phyloP scores from a whole-genome alignment of 2,329 filamentous ascomycete species.

The Penicillium sp. region DNA sequence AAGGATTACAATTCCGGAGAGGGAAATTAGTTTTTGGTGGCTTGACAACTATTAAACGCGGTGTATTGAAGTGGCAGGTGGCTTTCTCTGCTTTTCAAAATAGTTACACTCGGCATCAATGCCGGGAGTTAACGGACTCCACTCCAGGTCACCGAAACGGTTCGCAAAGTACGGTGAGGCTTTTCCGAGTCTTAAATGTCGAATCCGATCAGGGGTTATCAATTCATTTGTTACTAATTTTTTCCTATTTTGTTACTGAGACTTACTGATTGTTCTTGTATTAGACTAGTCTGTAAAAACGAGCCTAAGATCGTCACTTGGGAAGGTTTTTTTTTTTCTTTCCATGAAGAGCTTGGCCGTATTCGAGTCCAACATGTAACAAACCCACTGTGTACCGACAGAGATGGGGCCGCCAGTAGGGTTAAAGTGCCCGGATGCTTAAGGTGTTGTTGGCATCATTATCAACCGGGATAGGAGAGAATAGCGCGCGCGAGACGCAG shows the following conservation, averaged over 20 bases:
- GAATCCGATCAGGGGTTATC: slow-evolving; percentile 4
- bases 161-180: slow-evolving; percentile 26
- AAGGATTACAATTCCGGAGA: not conserved
- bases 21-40: slow-evolving; percentile 4
- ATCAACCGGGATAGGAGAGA: not conserved
- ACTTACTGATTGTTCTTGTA: not conserved
- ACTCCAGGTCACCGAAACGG: slow-evolving; percentile 17
- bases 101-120: slow-evolving; percentile 16
- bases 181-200: slow-evolving; percentile 6
- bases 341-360: not conserved
- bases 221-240: slow-evolving; percentile 2
- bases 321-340: not conserved
- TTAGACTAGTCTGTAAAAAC: not conserved
- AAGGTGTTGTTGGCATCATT: not conserved
- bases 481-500: slow-evolving; percentile 9
- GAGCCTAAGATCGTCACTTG: not conserved
- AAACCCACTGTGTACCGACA: not conserved
- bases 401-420: slow-evolving; percentile 2
- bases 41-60: slow-evolving; percentile 13
- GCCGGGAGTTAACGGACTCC: slow-evolving; percentile 17
- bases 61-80: slow-evolving; percentile 17
- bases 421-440: slow-evolving; percentile 1
- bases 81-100: not conserved
- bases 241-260: not conserved
- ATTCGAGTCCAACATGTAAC: not conserved